These are phyloP conservation scores for Agroathelia rolfsii DNA, from an alignment of 1,284 basidiomycete species.

Conservation along the genomic window DNA sequence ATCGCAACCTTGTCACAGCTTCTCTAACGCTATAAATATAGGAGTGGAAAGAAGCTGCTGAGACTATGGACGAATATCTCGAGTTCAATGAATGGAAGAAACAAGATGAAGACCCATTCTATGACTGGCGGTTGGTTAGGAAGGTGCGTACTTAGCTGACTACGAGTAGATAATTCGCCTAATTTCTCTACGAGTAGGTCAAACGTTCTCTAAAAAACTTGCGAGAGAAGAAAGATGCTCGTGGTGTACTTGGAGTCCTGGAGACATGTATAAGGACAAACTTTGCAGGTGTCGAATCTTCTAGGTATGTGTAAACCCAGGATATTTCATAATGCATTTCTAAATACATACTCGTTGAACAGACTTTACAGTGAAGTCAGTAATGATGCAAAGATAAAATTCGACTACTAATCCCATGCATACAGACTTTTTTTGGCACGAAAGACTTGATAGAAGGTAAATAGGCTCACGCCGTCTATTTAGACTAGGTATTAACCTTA, in stretches of 20 bases:
- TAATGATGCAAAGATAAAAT: conserved; percentile 7
- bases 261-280: conserved; percentile 90
- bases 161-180: too few species aligned
- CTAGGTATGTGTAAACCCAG: conserved; percentile 34
- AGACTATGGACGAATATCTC: conserved; percentile 72
- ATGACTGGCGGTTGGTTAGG: conserved; percentile 78
- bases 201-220: conserved; percentile 52
- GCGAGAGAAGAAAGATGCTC: conserved; percentile 66
- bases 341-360: conserved; percentile 1
- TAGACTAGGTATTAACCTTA: conserved; percentile 7
- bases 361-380: conserved; percentile 84
- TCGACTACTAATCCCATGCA: conserved; percentile 9
- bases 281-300: conserved; percentile 91
- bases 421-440: conserved; percentile 87
- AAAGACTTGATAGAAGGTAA: conserved; percentile 80
- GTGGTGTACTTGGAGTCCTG: conserved; percentile 82
- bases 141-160: conserved; percentile 48
- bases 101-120: conserved; percentile 78
- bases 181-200: conserved; percentile 34
- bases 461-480: not conserved
- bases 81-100: conserved; percentile 86
- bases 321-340: conserved; percentile 6
- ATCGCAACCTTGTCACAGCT: not conserved
- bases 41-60: conserved; percentile 83
- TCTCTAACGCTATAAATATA: conserved; percentile 16